Evolutionary conservation across 768 basidiomycete genomes (phyloP).

Genomic region (Rhodotorula taiwanensis): DNA sequence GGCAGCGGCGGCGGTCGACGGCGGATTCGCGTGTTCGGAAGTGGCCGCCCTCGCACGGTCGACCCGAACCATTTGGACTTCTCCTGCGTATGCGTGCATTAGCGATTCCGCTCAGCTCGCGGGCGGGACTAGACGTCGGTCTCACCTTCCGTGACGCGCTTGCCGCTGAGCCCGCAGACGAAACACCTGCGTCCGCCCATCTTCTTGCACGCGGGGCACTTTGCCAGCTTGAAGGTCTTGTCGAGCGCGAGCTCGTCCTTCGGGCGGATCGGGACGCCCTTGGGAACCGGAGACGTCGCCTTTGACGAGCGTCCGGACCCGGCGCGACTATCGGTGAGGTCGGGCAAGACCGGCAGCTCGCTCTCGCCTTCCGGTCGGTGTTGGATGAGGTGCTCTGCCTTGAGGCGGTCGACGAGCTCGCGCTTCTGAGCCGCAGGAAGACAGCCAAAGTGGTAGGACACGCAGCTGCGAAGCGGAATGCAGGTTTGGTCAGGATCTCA

Average conservation of each 20-base stretch:
- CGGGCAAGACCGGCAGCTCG: background rate
- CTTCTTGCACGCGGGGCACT: constrained; percentile 36
- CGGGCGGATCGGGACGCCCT: constrained; percentile 1
- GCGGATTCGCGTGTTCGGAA: no score
- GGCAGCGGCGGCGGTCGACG: no score
- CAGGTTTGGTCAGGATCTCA: background rate
- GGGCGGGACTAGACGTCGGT: background rate
- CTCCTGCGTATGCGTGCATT: no score
- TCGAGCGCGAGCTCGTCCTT: constrained; percentile 29
- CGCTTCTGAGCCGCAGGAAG: constrained; percentile 11
- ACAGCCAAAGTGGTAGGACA: constrained; percentile 28
- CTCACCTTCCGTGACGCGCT: constrained; percentile 13
- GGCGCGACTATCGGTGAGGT: no score
- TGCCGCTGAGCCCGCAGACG: constrained; percentile 25
- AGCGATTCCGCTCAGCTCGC: no score
- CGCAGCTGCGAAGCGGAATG: constrained; percentile 13
- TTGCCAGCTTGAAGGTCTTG: constrained; percentile 15
- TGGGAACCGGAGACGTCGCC: background rate
- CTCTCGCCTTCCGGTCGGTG: background rate
- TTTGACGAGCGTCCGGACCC: background rate
- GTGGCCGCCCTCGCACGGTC: no score
- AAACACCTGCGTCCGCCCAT: constrained; percentile 28
- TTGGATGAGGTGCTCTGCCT: constrained; percentile 12
- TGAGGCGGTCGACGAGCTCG: constrained; percentile 10
- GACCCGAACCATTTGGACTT: no score